Evolutionary conservation across 2,329 filamentous ascomycete species (phyloP), one percentile per base, ranked within the genome.

Genomic region (Escovopsis sp.): DNA sequence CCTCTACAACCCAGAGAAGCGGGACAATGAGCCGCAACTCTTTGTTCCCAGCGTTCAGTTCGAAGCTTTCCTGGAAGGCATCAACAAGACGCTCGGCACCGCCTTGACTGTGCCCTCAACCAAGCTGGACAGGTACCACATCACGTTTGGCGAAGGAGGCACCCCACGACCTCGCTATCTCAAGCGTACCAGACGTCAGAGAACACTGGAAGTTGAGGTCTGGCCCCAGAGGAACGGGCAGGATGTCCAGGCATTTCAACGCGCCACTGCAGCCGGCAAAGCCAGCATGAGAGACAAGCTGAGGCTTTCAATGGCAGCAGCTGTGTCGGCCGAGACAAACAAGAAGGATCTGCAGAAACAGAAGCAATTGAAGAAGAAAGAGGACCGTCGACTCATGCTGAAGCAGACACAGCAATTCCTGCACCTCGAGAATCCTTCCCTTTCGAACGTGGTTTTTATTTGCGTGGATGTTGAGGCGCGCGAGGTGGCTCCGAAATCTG

Each of bases 381-480:
- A 66, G 41, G 49, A 57, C 3, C 46, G 51, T 19, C 70, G 68
- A 58, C 59, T 64, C 26, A 66, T 72, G 47, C 60, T 82, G 41
- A 72, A 74, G 44, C 68, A 78, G 31, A 62, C 71, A 7, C 79
- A 87, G 50, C 62, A 71, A 35, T 83, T 82, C 46, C 66, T 93
- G 2, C 83, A 82, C 4, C 59, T 92, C 4, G 38, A 37, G 14
- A 42, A 36, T 8, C 27, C 36, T 4, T 33, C 34, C 1, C 39
- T 34, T 6, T 33, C 38, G 7, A 41, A 51, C 16, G 45, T 49
- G 5, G 65, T 92, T 7, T 79, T 94, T 45, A 63, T 94, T 39
- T 75, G 71, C 41, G 64, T 96, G 31, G 90, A 98, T 47, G 62
- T 90, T 23, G 90, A 98, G 55, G 76, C 79, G 1, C 83, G 77